phyloP scores from a whole-genome alignment of 2,329 filamentous ascomycete genomes.

The Claviceps cyperi region DNA sequence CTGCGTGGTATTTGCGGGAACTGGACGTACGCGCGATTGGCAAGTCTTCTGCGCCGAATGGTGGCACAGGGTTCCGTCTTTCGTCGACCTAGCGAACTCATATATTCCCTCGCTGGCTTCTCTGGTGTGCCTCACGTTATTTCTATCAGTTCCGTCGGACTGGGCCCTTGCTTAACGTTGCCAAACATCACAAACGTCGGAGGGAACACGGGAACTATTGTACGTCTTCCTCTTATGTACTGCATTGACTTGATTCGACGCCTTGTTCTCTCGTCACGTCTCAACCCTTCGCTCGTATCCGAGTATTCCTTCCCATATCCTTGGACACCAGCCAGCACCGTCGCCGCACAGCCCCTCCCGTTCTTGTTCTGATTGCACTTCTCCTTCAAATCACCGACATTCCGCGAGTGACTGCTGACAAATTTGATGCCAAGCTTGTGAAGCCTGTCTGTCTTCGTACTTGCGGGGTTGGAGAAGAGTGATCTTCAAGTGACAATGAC shows the following conservation, averaged over 20 bases:
- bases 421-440: not conserved
- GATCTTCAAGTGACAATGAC: constrained; percentile 17
- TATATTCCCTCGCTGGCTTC: not conserved
- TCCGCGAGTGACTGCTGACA: not conserved
- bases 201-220: not conserved
- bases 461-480: too few species aligned
- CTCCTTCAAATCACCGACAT: not conserved
- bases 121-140: not conserved
- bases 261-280: not conserved
- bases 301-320: not conserved
- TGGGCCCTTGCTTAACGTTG: too few species aligned
- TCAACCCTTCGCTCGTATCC: not conserved
- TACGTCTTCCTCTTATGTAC: not conserved
- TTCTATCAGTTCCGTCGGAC: not conserved
- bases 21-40: not conserved
- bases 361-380: not conserved
- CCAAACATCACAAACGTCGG: too few species aligned
- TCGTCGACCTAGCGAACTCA: not conserved
- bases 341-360: too few species aligned
- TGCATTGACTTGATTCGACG: not conserved
- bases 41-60: not conserved
- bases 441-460: not conserved
- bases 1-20: not conserved
- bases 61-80: not conserved
- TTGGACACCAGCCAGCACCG: not conserved